Evolutionary conservation across 805 yeast genomes (phyloP), one percentile per base, ranked within the genome.

Genomic region (Dipodascus geniculatus): DNA sequence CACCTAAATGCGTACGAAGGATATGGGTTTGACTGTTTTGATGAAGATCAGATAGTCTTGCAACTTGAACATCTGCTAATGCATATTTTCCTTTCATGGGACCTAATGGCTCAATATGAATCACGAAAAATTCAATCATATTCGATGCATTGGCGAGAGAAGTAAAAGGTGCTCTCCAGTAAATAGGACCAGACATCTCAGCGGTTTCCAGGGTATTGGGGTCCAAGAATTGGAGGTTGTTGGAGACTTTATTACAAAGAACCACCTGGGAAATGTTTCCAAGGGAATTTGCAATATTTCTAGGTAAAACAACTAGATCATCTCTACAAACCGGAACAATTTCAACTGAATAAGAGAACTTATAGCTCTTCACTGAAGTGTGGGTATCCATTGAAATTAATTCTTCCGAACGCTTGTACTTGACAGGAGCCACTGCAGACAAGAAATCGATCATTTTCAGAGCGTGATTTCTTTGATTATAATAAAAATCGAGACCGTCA

Each of bases 251-350:
- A 33, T 88, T 80, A 73, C 97, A 90, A 55, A 90, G 66, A 6
- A 88, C 96, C 54, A 88, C 73, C 63, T 86, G 81, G 31, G 87
- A 71, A 54, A 88, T 85, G 66, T 84, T 82, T 56, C 96, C 95
- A 74, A 87, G 65, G 4, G 85, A 77, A 58, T 81, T 79, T 6
- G 98, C 96, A 59, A 90, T 69, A 61, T 79, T 81, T 63, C 80
- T 79, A 42, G 97, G 97, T 58, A 90, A 74, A 24, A 88, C 84
- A 23, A 90, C 93, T 60, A 90, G 75, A 66, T 90, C 97, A 67
- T 90, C 98, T 67, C 91, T 83, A 76, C 96, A 90, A 49, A 90
- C 81, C 17, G 98, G 96, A 1, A 85, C 95, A 61, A 90, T 84
- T 71, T 90, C 98, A 33, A 88, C 85, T 23, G 96, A 87, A 66